Evolutionary conservation across 768 basidiomycete genomes (phyloP), one percentile per base, ranked within the genome.

Genomic region (Panaeolus papilionaceus): DNA sequence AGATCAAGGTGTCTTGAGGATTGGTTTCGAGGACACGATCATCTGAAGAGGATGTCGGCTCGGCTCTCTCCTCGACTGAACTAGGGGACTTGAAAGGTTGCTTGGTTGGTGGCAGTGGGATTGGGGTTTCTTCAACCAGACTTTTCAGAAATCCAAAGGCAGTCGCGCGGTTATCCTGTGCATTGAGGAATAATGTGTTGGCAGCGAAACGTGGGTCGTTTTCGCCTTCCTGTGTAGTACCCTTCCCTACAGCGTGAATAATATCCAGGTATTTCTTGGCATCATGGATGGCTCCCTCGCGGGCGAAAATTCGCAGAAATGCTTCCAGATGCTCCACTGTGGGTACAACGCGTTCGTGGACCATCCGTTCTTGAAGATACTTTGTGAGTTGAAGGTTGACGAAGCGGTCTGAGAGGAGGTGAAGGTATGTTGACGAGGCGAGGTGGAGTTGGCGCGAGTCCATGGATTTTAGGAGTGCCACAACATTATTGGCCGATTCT

Each of bases 341-440:
- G 4, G 85, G 85, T 0, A 80, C 75, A 39, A 80, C 66, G 3
- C 79, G 79, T 51, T 84, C 79, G 23, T 75, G 77, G 0, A 76
- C 72, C 83, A 85, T 84, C 23, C 80, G 79, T 23, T 76, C 70
- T 12, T 77, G 83, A 20, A 91, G 77, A 42, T 79, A 79, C 51
- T 82, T 82, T 14, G 87, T 79, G 64, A 91, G 76, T 58, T 86
- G 82, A 0, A 85, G 73, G 0, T 84, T 84, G 42, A 88, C 79
- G 67, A 85, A 85, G 0, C 84, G 81, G 70, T 89, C 84, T 47
- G 78, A 78, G 54, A 89, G 80, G 0, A 90, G 77, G 0, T 76
- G 71, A 8, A 79, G 71, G 69, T 85, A 86, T 0, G 86, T 87
- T 14, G 78, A 70, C 3, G 77, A 69, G 65, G 75, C 75, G 37